phyloP scores from a whole-genome alignment of 2,329 filamentous ascomycete species.

The Rachicladosporium sp. region DNA sequence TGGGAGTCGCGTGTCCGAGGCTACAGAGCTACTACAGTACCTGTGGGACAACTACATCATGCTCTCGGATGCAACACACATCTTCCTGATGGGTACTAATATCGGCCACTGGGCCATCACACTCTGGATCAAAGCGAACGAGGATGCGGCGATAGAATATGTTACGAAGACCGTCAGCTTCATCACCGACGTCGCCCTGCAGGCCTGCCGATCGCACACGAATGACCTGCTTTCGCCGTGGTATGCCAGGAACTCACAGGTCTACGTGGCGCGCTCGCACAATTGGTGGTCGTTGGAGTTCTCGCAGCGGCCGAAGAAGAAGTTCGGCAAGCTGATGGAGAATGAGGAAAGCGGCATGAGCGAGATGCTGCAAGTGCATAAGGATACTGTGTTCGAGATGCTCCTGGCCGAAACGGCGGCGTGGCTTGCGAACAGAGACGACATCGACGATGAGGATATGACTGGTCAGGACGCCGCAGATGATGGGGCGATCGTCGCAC shows the following conservation, averaged over 20 bases:
- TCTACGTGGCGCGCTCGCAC: slow-evolving; percentile 67
- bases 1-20: slow-evolving; percentile 30
- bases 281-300: slow-evolving; percentile 58
- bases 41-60: slow-evolving; percentile 97
- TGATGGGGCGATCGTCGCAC: not conserved
- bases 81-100: slow-evolving; percentile 83
- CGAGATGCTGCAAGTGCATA: slow-evolving; percentile 45
- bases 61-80: slow-evolving; percentile 53
- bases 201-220: slow-evolving; percentile 51
- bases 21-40: slow-evolving; percentile 65
- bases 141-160: slow-evolving; percentile 52
- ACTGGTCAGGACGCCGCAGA: not conserved
- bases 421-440: slow-evolving; percentile 15
- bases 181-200: slow-evolving; percentile 59
- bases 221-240: slow-evolving; percentile 69
- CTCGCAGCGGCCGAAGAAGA: slow-evolving; percentile 41
- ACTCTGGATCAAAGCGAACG: slow-evolving; percentile 57
- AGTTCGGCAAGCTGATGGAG: slow-evolving; percentile 42
- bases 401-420: slow-evolving; percentile 32
- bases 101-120: slow-evolving; percentile 76
- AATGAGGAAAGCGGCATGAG: slow-evolving; percentile 36
- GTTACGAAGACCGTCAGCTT: slow-evolving; percentile 70
- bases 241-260: slow-evolving; percentile 71
- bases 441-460: slow-evolving; percentile 4
- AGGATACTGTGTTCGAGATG: slow-evolving; percentile 36